Conservation (phyloP, 75 land plant genomes). For the Ceratopteris richardii region DNA sequence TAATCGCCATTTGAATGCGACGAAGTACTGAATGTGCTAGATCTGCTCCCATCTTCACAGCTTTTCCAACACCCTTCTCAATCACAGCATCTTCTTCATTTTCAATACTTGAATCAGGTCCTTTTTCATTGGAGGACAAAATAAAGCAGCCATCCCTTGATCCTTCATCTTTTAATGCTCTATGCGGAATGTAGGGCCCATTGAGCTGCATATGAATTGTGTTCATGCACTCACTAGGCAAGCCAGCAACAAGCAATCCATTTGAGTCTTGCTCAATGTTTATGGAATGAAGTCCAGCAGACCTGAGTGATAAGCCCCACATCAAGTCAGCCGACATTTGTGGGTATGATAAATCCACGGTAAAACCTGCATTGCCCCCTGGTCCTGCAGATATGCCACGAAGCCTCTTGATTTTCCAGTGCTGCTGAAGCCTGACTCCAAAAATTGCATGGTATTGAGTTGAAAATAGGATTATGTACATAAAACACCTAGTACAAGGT, state of each 20-base stretch:
- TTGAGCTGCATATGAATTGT: constrained; percentile 39
- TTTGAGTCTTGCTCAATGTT: constrained; percentile 71
- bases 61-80: constrained; percentile 40
- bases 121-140: not conserved
- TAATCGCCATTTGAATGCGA: constrained; percentile 61
- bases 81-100: not conserved
- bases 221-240: constrained; percentile 47
- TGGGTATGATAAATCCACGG: constrained; percentile 64
- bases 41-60: constrained; percentile 43
- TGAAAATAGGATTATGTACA: not conserved
- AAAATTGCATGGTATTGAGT: not conserved
- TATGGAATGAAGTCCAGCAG: constrained; percentile 43
- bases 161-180: not conserved
- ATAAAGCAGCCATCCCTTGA: not conserved
- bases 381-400: constrained; percentile 62
- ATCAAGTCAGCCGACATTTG: constrained; percentile 32
- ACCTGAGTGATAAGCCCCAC: constrained; percentile 19
- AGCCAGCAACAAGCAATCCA: constrained; percentile 60
- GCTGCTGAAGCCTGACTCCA: constrained; percentile 72
- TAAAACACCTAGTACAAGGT: not conserved
- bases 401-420: constrained; percentile 95
- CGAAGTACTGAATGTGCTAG: constrained; percentile 65
- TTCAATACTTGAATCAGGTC: not conserved
- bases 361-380: constrained; percentile 77
- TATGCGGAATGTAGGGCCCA: constrained; percentile 11